phyloP scores from a whole-genome alignment of 225 moss, liverwort and hornwort genomes.

The Antitrichia curtipendula region DNA sequence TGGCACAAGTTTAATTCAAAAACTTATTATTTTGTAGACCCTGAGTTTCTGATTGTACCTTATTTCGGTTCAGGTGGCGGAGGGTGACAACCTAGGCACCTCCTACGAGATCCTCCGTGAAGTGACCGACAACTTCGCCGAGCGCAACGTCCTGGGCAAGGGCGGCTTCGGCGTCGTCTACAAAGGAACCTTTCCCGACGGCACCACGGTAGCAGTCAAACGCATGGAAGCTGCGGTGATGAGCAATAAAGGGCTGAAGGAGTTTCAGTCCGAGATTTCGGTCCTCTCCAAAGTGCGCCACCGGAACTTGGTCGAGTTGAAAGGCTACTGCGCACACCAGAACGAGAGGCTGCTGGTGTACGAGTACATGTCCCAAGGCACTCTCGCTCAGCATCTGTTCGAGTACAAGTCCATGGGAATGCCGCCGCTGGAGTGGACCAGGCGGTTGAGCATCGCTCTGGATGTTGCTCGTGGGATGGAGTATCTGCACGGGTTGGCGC shows the following conservation, averaged over 20 bases:
- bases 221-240: slow-evolving; percentile 96
- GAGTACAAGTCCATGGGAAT: slow-evolving; percentile 40
- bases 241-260: slow-evolving; percentile 72
- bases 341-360: slow-evolving; percentile 87
- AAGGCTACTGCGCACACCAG: slow-evolving; percentile 78
- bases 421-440: slow-evolving; percentile 67
- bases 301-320: slow-evolving; percentile 75
- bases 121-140: slow-evolving; percentile 79
- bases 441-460: slow-evolving; percentile 71
- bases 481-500: slow-evolving; percentile 74
- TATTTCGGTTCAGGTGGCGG: slow-evolving; percentile 20
- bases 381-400: slow-evolving; percentile 83
- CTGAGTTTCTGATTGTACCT: neutral
- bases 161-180: slow-evolving; percentile 96
- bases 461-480: slow-evolving; percentile 93
- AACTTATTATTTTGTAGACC: neutral
- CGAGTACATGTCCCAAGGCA: slow-evolving; percentile 91
- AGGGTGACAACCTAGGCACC: slow-evolving; percentile 60
- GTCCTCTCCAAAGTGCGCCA: slow-evolving; percentile 87
- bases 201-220: slow-evolving; percentile 79
- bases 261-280: slow-evolving; percentile 89
- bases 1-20: neutral
- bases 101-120: slow-evolving; percentile 68
- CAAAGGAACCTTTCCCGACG: slow-evolving; percentile 85
- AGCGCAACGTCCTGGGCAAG: slow-evolving; percentile 69